Conservation (phyloP, 2,329 filamentous ascomycete genomes). For the Hymenotorrendiella dingleyae region DNA sequence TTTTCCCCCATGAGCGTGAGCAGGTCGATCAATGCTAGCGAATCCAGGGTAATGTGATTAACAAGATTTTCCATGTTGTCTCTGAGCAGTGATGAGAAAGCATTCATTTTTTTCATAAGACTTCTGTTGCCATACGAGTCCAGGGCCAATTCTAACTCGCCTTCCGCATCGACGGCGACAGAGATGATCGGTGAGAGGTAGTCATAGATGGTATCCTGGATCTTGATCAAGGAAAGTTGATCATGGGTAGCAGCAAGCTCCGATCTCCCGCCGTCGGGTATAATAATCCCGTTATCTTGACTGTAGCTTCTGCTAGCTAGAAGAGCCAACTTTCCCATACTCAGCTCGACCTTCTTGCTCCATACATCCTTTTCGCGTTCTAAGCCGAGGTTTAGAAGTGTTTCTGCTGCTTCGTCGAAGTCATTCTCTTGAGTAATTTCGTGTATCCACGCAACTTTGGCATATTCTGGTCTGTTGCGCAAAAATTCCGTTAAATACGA, state of each 20-base stretch:
- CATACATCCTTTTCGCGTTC: constrained; percentile 73
- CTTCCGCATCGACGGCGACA: constrained; percentile 71
- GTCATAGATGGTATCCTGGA: constrained; percentile 76
- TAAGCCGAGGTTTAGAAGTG: constrained; percentile 64
- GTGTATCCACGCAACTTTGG: constrained; percentile 90
- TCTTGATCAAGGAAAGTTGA: constrained; percentile 44
- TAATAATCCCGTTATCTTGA: constrained; percentile 32
- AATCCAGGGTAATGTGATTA: constrained; percentile 63
- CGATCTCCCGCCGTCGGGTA: constrained; percentile 31
- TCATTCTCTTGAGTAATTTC: constrained; percentile 74
- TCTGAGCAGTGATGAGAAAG: constrained; percentile 65
- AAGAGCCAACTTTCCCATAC: constrained; percentile 75
- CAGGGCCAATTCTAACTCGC: constrained; percentile 70
- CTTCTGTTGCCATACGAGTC: constrained; percentile 45
- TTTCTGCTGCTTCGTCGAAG: constrained; percentile 65
- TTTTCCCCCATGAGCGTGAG: constrained; percentile 64
- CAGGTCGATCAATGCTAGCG: constrained; percentile 62
- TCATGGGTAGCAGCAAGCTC: constrained; percentile 26
- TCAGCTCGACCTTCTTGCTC: constrained; percentile 91
- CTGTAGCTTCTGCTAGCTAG: constrained; percentile 52
- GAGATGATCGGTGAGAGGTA: constrained; percentile 62
- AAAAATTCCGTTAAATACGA: constrained; percentile 74
- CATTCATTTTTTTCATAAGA: constrained; percentile 54
- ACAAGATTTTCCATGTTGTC: constrained; percentile 65
- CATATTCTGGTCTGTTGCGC: constrained; percentile 62